Evolutionary conservation across 2,329 filamentous ascomycete genomes (phyloP).

Genomic region (Phyllosticta paracitricarpa): DNA sequence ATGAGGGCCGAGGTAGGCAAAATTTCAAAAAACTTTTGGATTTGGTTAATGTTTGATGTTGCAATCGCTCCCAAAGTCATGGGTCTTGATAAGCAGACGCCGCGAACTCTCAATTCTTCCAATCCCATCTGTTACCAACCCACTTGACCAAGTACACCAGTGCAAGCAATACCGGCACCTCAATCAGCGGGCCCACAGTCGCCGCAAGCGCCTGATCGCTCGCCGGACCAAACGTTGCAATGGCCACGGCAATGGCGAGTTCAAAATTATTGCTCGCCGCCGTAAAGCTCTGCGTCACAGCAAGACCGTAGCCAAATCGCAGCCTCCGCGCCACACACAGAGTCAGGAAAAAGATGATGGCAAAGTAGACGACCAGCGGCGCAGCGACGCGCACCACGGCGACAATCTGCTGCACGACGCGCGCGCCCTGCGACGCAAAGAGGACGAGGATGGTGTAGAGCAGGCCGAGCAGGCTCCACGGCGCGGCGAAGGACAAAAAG

Average conservation of each 20-base stretch:
- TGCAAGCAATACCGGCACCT: constrained; percentile 70
- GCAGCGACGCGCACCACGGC: constrained; percentile 73
- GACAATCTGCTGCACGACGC: constrained; percentile 73
- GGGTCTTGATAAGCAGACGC: neutral
- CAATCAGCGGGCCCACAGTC: constrained; percentile 76
- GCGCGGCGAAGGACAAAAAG: constrained; percentile 61
- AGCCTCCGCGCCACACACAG: constrained; percentile 50
- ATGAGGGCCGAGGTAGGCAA: no score
- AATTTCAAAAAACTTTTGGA: no score
- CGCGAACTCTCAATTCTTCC: neutral
- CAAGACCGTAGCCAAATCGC: constrained; percentile 64
- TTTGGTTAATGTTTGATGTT: no score
- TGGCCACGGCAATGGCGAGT: constrained; percentile 77
- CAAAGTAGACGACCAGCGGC: constrained; percentile 73
- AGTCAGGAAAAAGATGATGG: constrained; percentile 62
- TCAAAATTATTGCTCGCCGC: constrained; percentile 93
- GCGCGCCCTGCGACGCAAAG: constrained; percentile 69
- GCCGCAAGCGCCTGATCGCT: constrained; percentile 69
- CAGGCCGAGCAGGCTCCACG: constrained; percentile 71
- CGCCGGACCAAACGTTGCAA: constrained; percentile 66
- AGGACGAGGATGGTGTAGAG: constrained; percentile 80
- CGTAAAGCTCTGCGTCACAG: constrained; percentile 73
- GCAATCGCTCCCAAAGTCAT: no score
- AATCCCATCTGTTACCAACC: constrained; percentile 39
- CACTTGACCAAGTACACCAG: constrained; percentile 66